Percentiles rank a stretch among this genome's conserved stretches.
Conservation (phyloP, 2,329 filamentous ascomycete species). For the Scedosporium apiospermum region DNA sequence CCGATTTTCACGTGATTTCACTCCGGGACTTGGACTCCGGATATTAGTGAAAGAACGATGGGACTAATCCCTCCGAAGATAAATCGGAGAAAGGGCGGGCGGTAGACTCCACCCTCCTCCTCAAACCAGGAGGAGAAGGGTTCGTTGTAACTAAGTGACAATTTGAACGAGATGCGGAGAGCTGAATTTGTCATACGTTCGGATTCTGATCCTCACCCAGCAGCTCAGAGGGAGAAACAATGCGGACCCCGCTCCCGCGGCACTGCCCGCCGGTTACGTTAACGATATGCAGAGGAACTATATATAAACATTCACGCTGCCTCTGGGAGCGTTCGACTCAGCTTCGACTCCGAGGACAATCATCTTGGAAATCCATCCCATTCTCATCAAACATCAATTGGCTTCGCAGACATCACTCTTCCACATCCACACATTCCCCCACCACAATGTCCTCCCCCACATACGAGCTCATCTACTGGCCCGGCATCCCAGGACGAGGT, state of each 20-base stretch:
- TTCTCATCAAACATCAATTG: neutral
- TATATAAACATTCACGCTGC: neutral
- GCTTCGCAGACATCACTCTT: neutral
- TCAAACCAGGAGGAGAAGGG: too few relatives aligned
- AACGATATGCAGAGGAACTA: neutral
- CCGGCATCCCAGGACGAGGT: conserved; percentile 60
- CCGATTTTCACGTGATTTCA: too few relatives aligned
- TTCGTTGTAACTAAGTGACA: too few relatives aligned
- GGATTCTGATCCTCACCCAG: neutral
- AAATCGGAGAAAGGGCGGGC: too few relatives aligned
- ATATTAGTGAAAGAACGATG: too few relatives aligned
- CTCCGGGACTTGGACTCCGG: too few relatives aligned
- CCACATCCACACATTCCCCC: neutral
- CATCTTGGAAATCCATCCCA: neutral
- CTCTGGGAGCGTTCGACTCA: too few relatives aligned
- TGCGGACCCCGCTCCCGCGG: neutral
- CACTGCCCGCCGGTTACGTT: too few relatives aligned
- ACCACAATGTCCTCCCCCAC: conserved; percentile 14
- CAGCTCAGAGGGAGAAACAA: neutral
- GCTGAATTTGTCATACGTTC: neutral
- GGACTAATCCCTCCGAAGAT: too few relatives aligned
- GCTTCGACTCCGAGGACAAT: neutral
- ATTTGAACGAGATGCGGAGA: too few relatives aligned
- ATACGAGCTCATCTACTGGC: conserved; percentile 65
- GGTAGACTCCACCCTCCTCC: too few relatives aligned